Base-by-base conservation (phyloP, 2,329 filamentous ascomycete genomes). In the Nigrospora oryzae region DNA sequence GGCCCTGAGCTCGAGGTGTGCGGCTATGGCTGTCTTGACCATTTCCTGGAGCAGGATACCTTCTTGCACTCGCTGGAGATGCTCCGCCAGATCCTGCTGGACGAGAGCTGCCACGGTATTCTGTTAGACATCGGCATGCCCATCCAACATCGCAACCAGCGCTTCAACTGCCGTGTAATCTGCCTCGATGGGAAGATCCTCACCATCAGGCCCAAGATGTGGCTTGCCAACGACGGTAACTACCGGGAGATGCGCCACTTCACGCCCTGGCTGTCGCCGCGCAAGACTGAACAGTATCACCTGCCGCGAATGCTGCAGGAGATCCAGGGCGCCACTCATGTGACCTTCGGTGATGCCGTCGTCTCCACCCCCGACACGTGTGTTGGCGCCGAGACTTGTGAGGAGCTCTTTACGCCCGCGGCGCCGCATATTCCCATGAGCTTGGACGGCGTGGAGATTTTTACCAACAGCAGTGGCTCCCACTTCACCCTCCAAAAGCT, bases 201-300 rank as follows among this genome's bases (percentile, higher is more conserved):
- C 15, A 69, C 84, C 47, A 83, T 93, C 46, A 71, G 85, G 11
- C 84, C 84, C 0, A 89, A 89, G 63, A 70, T 86, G 50, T 81
- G 71, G 54, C 72, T 89, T 6, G 83, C 83, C 40, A 83, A 85
- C 50, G 81, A 86, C 59, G 83, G 83, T 2, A 84, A 80, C 53
- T 82, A 77, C 57, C 63, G 75, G 28, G 79, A 83, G 56, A 73
- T 73, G 63, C 63, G 78, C 14, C 73, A 79, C 60, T 86, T 86
- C 56, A 79, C 74, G 1, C 74, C 81, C 0, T 86, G 83, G 82
- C 67, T 72, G 43, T 66, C 74, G 5, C 71, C 72, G 1, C 69
- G 74, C 15, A 63, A 78, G 23, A 69, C 78, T 1, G 84, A 89
- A 55, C 68, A 84, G 23, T 86, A 82, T 56, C 74, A 80, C 45